phyloP scores from a whole-genome alignment of 768 basidiomycete genomes.

The Rhizopogon salebrosus region DNA sequence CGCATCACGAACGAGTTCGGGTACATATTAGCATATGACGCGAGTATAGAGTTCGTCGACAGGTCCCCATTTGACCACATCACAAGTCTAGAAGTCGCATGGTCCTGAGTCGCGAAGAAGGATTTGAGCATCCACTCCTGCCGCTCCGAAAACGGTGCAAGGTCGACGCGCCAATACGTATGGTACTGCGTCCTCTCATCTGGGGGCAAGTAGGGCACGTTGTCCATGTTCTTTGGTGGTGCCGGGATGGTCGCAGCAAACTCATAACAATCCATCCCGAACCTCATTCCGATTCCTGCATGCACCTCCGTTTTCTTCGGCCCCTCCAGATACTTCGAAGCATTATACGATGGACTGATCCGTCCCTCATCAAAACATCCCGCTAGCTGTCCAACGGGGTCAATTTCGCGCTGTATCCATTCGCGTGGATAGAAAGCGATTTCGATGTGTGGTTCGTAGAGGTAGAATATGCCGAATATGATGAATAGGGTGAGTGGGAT shows the following conservation, averaged over 20 bases:
- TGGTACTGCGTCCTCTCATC: constrained; percentile 68
- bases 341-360: constrained; percentile 63
- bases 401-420: constrained; percentile 75
- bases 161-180: constrained; percentile 92
- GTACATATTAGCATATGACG: constrained; percentile 52
- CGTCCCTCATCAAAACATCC: constrained; percentile 69
- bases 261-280: constrained; percentile 89
- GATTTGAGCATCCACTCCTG: constrained; percentile 92
- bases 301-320: constrained; percentile 68
- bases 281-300: constrained; percentile 70
- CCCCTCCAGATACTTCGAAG: constrained; percentile 58
- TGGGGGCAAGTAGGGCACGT: constrained; percentile 9
- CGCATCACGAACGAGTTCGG: constrained; percentile 70
- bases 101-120: constrained; percentile 88
- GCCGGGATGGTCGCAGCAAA: constrained; percentile 78
- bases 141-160: constrained; percentile 71
- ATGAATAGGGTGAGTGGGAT: constrained; percentile 33
- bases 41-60: constrained; percentile 48
- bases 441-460: constrained; percentile 85
- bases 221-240: constrained; percentile 1
- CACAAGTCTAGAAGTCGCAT: constrained; percentile 56
- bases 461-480: constrained; percentile 44
- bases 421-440: constrained; percentile 68
- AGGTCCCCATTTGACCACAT: constrained; percentile 92
- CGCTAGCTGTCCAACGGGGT: constrained; percentile 53